Base-by-base conservation (phyloP, 2,329 filamentous ascomycete species). In the Colletotrichum caudatum region DNA sequence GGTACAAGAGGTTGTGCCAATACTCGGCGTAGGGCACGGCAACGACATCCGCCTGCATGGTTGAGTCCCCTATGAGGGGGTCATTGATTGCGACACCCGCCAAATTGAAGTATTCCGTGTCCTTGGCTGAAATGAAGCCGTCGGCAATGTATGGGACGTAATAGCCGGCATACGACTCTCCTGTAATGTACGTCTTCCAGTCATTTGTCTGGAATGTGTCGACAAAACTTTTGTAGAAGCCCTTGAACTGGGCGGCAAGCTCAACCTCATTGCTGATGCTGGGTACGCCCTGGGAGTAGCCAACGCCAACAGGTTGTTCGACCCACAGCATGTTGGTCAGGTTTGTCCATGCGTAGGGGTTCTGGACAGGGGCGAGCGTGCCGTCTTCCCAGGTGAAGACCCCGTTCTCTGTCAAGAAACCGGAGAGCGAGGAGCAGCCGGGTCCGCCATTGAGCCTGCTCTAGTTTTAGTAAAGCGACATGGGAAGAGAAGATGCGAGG, bases 191-290 rank as follows among this genome's bases (percentile, higher is more conserved):
- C 11, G 94, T 87, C 74, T 92, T 93, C 75, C 87, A 89, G 23
- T 87, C 86, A n/a, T 92, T 85, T 76, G 93, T 83, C 18, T 81
- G 83, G 74, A 94, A 94, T 0, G 90, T 90, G 48, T 92, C 84
- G 72, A 94, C 82, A 75, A 94, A 94, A 81, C 93, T 94, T 82
- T 91, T 90, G 86, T 90, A 94, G 82, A 94, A 96, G 59, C 91
- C 92, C n/a, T 92, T 84, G 79, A 95, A 94, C 75, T 95, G 88
- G n/a, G 82, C 80, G 0, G 91, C 91, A 1, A 92, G 85, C 74
- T 94, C 91, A 41, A 89, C 86, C 74, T 94, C 90, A 74, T 87
- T 88, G 7, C 84, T 89, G 23, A 91, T 91, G 0, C 87, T 92
- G 6, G 89, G 84, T 0, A 81, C 87, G 20, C 92, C 92, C 44